A percentile compares a stretch with the other conserved stretches of the same genome.
phyloP scores from a whole-genome alignment of 2,329 filamentous ascomycete species.

The Dothiorella sarmentorum region DNA sequence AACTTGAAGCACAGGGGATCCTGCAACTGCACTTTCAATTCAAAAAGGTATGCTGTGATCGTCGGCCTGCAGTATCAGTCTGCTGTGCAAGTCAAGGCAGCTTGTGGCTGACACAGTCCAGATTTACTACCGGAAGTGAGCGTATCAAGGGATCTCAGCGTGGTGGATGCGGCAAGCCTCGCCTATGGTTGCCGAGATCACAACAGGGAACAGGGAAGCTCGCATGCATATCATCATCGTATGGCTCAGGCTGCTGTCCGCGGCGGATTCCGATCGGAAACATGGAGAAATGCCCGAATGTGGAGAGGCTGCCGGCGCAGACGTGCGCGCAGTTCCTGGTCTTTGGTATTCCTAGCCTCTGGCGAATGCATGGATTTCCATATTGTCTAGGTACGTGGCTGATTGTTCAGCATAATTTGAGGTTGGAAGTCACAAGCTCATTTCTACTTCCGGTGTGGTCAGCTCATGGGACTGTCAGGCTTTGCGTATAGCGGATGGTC shows the following conservation, averaged over 20 bases:
- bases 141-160: neutral
- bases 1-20: slow-evolving; percentile 64
- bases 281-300: neutral
- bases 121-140: slow-evolving; percentile 49
- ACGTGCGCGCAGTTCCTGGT: neutral
- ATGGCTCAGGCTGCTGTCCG: neutral
- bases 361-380: neutral
- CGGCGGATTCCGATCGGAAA: neutral
- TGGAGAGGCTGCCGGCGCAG: neutral
- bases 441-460: neutral
- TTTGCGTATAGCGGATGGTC: neutral
- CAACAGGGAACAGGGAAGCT: neutral
- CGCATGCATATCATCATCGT: neutral
- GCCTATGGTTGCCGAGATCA: neutral
- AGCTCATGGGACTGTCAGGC: neutral
- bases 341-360: neutral
- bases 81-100: neutral
- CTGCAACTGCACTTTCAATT: slow-evolving; percentile 97
- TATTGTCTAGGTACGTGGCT: neutral
- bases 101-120: slow-evolving; percentile 27
- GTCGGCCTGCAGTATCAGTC: neutral
- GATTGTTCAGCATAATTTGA: neutral
- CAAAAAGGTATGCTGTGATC: slow-evolving; percentile 71
- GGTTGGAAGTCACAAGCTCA: neutral
- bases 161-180: neutral